Base-by-base conservation (phyloP, 2,329 filamentous ascomycete species). In the Pseudocercospora musae region DNA sequence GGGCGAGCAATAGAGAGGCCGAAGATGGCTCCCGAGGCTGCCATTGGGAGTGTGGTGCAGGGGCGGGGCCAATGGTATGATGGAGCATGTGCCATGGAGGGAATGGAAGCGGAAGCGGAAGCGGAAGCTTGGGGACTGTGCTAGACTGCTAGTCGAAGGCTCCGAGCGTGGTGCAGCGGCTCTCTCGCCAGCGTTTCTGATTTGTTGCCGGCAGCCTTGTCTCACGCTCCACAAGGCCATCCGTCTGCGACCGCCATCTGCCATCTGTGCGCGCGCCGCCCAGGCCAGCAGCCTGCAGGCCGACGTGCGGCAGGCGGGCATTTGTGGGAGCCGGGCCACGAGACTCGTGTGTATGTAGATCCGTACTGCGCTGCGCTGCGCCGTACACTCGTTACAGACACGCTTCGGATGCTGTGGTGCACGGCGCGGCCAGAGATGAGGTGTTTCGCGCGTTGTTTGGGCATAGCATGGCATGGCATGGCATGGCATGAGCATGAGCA, bases 1-100 rank as follows among this genome's bases (percentile, higher is more conserved):
- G 33, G 58, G 58, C 57, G 62, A 59, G 57, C 64, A 68, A 66
- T 66, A 57, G 60, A 57, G 60, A 62, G 48, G 56, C 62, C 60
- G 60, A 66, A 48, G 53, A 20, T n/a, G 54, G 23, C 31, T 52
- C 46, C 59, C 49, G 40, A 40, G 58, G 29, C 57, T 62, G 64
- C 64, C 62, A 68, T 66, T 68, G 64, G 64, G 62, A 58, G 57
- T 62, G 57, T 60, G n/a, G 64, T 57, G 55, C 59, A 61, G 52
- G 52, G 59, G 53, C 57, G 31, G 57, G 42, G 25, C 58, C 33
- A 40, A 37, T 59, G 56, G 59, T n/a, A n/a, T n/a, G n/a, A n/a
- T n/a, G n/a, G n/a, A n/a, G n/a, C n/a, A n/a, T n/a, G n/a, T n/a
- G n/a, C n/a, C n/a, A n/a, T n/a, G n/a, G n/a, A n/a, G n/a, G n/a